Conservation (phyloP, 805 yeast genomes). For the Candida anglica region DNA sequence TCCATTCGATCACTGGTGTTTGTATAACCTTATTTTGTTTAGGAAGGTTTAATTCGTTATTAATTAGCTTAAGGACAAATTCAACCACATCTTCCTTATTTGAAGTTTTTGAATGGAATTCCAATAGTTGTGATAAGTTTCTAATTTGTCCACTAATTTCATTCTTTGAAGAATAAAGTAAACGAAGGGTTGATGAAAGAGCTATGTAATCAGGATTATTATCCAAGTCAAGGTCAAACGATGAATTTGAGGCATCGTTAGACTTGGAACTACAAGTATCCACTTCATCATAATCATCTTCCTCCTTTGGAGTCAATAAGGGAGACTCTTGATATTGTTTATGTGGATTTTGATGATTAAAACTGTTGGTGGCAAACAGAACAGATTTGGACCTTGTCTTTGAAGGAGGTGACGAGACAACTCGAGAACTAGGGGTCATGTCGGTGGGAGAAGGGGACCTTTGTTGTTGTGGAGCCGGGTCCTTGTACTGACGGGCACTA, state of each 20-base stretch:
- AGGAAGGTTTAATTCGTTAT: constrained; percentile 31
- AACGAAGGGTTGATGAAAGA: constrained; percentile 26
- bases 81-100: constrained; percentile 21
- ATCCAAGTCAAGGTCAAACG: constrained; percentile 9
- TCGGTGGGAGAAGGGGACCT: constrained; percentile 22
- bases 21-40: constrained; percentile 26
- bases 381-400: constrained; percentile 21
- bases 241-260: too few relatives aligned
- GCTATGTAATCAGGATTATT: constrained; percentile 35
- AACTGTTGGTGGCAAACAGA: constrained; percentile 13
- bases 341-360: constrained; percentile 10
- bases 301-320: constrained; percentile 40
- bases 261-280: background rate
- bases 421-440: too few relatives aligned
- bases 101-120: constrained; percentile 8
- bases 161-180: constrained; percentile 18
- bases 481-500: constrained; percentile 5
- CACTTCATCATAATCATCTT: constrained; percentile 19
- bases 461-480: constrained; percentile 9
- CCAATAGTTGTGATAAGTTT: constrained; percentile 26
- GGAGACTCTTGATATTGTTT: constrained; percentile 29
- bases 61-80: constrained; percentile 30
- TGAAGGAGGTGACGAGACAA: constrained; percentile 13
- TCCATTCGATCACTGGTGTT: constrained; percentile 35
- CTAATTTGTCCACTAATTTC: constrained; percentile 26